phyloP scores from a whole-genome alignment of 148 eudicot species.

The Spergularia marina region DNA sequence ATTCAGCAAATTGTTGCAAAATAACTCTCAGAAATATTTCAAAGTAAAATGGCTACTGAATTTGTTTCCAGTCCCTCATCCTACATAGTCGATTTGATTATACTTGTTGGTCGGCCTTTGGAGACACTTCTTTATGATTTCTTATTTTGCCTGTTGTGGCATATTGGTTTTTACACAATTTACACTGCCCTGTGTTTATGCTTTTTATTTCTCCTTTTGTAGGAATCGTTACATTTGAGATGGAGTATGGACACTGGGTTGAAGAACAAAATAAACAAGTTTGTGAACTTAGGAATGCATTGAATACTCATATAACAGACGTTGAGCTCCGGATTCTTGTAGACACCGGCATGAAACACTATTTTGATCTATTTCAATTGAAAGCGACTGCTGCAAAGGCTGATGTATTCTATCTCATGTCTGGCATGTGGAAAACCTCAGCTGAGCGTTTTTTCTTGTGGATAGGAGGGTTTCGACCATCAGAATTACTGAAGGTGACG shows the following conservation, averaged over 20 bases:
- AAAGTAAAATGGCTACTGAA: not conserved
- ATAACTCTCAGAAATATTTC: not conserved
- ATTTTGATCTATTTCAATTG: conserved; percentile 63
- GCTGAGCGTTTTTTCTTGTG: conserved; percentile 85
- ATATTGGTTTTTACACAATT: not conserved
- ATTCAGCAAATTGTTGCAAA: not conserved
- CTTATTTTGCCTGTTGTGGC: no score
- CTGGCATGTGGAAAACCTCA: conserved; percentile 89
- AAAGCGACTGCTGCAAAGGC: conserved; percentile 74
- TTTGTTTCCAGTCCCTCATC: not conserved
- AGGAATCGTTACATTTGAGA: conserved; percentile 76
- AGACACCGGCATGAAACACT: conserved; percentile 66
- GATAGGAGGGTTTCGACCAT: conserved; percentile 98
- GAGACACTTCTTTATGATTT: no score
- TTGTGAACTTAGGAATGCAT: conserved; percentile 50
- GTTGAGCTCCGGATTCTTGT: conserved; percentile 56
- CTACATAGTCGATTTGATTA: not conserved
- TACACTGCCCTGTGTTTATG: not conserved
- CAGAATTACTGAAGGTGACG: conserved; percentile 78
- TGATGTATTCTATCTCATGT: conserved; percentile 78
- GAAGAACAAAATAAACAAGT: conserved; percentile 71
- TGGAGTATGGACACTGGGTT: conserved; percentile 79
- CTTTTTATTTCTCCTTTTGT: conserved; percentile 7
- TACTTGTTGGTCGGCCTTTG: no score
- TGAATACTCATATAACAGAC: conserved; percentile 50